These are phyloP conservation scores for Candida taoyuanica DNA, from an alignment of 805 yeast genomes.

Conservation along the genomic window DNA sequence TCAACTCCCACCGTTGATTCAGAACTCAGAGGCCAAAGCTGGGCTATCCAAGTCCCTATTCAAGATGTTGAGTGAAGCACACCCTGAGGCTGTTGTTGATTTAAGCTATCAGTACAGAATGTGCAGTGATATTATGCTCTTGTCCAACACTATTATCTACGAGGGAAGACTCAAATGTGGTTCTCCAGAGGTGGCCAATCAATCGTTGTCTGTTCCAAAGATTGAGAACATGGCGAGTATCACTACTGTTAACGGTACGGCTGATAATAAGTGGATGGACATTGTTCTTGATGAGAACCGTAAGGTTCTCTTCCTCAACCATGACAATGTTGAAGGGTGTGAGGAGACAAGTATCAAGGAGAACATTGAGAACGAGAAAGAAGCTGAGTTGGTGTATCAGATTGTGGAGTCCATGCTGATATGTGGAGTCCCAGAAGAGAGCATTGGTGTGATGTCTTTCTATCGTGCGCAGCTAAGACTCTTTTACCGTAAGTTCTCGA, in stretches of 20 bases:
- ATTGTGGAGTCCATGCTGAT: slow-evolving; percentile 52
- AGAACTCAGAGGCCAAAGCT: slow-evolving; percentile 55
- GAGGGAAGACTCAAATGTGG: slow-evolving; percentile 78
- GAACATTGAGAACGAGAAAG: slow-evolving; percentile 67
- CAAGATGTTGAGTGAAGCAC: slow-evolving; percentile 61
- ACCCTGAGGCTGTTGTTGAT: slow-evolving; percentile 73
- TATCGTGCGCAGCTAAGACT: slow-evolving; percentile 74
- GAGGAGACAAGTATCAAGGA: slow-evolving; percentile 55
- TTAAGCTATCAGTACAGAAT: slow-evolving; percentile 84
- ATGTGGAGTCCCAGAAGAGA: slow-evolving; percentile 54
- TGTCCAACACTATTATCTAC: slow-evolving; percentile 78
- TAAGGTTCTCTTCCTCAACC: slow-evolving; percentile 74
- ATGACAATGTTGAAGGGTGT: slow-evolving; percentile 58
- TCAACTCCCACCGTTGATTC: slow-evolving; percentile 87
- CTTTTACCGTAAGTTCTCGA: slow-evolving; percentile 32
- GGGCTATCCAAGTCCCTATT: slow-evolving; percentile 73
- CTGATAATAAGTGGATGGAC: slow-evolving; percentile 48
- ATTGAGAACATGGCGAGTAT: slow-evolving; percentile 9
- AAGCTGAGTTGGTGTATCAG: slow-evolving; percentile 60
- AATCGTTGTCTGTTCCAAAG: slow-evolving; percentile 46
- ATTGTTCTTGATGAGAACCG: slow-evolving; percentile 48
- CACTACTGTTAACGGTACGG: slow-evolving; percentile 3
- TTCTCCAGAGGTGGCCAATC: slow-evolving; percentile 53
- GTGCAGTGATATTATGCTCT: slow-evolving; percentile 82
- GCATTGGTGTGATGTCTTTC: slow-evolving; percentile 85